phyloP scores from a whole-genome alignment of 106 monocot genomes.

The Dendrobium nobile region DNA sequence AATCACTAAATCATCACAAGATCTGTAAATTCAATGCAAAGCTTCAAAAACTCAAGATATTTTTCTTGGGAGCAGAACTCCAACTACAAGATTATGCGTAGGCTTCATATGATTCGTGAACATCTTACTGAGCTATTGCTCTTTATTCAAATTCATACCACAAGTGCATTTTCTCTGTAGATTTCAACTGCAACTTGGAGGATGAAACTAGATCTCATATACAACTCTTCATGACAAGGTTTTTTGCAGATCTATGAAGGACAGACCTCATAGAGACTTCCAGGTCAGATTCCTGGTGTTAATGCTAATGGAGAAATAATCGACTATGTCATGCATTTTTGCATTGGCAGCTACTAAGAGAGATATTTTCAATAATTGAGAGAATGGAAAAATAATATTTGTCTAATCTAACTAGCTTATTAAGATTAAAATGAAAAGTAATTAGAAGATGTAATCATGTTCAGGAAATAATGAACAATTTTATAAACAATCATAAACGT shows the following conservation, averaged over 20 bases:
- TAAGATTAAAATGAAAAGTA: not conserved
- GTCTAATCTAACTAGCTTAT: not conserved
- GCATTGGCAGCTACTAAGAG: not conserved
- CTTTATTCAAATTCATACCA: not conserved
- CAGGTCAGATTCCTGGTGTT: too few relatives aligned
- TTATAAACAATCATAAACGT: not conserved
- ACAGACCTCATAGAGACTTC: too few relatives aligned
- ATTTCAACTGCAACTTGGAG: not conserved
- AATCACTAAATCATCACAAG: too few relatives aligned
- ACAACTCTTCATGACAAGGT: not conserved
- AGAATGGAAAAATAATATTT: not conserved
- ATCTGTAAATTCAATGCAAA: too few relatives aligned
- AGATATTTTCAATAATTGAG: not conserved
- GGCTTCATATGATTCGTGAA: too few relatives aligned
- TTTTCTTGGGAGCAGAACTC: too few relatives aligned
- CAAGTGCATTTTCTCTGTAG: not conserved
- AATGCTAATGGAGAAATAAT: too few relatives aligned
- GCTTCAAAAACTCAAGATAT: too few relatives aligned
- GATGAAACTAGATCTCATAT: not conserved
- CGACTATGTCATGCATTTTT: too few relatives aligned
- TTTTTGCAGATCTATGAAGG: not conserved
- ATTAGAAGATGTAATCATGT: not conserved
- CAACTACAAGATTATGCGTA: too few relatives aligned
- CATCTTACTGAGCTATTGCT: not conserved
- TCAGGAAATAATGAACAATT: not conserved